A percentile compares a stretch with the other conserved stretches of the same genome.
Evolutionary conservation across 768 basidiomycete species (phyloP).

Genomic region (Trichaptum fuscoviolaceum): DNA sequence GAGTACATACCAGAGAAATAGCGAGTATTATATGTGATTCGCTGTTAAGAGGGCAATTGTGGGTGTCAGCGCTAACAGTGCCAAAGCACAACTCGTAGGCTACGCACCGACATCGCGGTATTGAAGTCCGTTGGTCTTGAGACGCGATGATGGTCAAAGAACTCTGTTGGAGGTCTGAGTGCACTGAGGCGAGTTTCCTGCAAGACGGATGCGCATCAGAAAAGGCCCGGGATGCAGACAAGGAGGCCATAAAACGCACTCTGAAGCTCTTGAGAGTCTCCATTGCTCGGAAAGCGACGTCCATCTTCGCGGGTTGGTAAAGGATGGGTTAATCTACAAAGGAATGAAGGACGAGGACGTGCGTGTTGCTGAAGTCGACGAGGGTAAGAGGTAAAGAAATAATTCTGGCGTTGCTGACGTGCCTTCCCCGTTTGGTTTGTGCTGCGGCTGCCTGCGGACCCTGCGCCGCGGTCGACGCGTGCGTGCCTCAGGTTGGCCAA

Average conservation of each 20-base stretch:
- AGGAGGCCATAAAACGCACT: conserved; percentile 36
- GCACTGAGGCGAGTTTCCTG: conserved; percentile 79
- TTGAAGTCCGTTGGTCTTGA: conserved; percentile 83
- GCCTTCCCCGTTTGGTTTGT: conserved; percentile 3
- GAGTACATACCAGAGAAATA: conserved; percentile 65
- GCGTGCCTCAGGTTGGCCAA: neutral
- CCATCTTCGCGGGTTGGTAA: conserved; percentile 42
- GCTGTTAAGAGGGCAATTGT: conserved; percentile 34
- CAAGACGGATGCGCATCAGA: neutral
- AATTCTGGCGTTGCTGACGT: neutral
- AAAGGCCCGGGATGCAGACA: conserved; percentile 7
- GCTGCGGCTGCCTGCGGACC: conserved; percentile 9
- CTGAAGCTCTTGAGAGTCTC: conserved; percentile 67
- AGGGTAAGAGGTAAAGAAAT: conserved; percentile 10
- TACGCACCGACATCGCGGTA: conserved; percentile 65
- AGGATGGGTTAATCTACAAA: conserved; percentile 9
- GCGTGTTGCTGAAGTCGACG: conserved; percentile 9
- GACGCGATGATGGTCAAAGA: conserved; percentile 79
- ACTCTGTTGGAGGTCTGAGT: conserved; percentile 66
- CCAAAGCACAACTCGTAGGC: neutral
- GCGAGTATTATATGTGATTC: conserved; percentile 92
- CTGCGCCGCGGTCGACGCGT: neutral
- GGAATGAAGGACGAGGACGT: conserved; percentile 4
- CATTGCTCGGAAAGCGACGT: conserved; percentile 54
- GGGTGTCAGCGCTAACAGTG: conserved; percentile 4